A percentile compares a stretch with the other conserved stretches of the same genome.
Conservation (phyloP, 345 rosid species). For the Orychophragmus violaceus region DNA sequence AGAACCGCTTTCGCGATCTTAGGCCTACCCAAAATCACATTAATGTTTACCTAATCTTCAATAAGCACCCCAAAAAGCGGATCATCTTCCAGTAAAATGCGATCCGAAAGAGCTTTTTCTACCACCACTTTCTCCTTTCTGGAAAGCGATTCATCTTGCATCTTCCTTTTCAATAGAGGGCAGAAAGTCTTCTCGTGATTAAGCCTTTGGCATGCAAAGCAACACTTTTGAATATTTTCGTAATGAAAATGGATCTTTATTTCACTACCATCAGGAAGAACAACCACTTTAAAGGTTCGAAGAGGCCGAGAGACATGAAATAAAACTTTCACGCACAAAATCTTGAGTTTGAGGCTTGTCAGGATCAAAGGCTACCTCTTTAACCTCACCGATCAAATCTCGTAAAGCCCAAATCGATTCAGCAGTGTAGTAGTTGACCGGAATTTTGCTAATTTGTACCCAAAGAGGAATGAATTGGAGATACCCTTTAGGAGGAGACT, state of each 20-base stretch:
- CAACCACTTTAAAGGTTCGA: not conserved
- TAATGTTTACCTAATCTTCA: not conserved
- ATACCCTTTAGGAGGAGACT: not conserved
- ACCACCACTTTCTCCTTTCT: not conserved
- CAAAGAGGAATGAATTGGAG: not conserved
- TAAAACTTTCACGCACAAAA: not conserved
- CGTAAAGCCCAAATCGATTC: not conserved
- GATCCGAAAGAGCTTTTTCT: fast-evolving
- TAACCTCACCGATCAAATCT: not conserved
- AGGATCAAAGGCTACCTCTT: not conserved
- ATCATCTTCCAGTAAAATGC: not conserved
- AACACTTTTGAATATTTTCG: not conserved
- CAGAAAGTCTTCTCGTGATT: not conserved
- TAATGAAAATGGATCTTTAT: not conserved
- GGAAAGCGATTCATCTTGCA: not conserved
- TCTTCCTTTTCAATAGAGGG: not conserved
- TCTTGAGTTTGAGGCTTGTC: not conserved
- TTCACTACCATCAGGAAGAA: too few species aligned
- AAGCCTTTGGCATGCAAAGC: not conserved
- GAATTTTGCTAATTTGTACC: not conserved
- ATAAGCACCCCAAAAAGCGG: not conserved
- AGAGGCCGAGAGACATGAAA: not conserved
- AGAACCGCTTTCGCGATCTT: not conserved
- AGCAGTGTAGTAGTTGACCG: not conserved
- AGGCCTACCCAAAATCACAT: not conserved